Evolutionary conservation across 1,284 basidiomycete species (phyloP).

Genomic region (Ceratobasidium sp.): DNA sequence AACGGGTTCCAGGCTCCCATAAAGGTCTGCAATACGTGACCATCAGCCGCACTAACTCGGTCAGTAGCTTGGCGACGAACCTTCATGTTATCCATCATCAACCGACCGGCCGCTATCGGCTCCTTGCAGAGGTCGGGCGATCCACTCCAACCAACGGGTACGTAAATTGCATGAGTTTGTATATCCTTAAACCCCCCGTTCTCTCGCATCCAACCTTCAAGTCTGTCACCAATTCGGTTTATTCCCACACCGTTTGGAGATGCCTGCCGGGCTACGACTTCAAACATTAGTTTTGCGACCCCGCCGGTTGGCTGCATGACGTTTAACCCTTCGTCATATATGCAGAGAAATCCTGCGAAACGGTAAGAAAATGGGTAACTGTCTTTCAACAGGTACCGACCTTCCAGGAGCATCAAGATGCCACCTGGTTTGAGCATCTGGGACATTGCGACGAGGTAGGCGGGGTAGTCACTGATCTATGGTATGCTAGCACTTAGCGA

Average conservation of each 20-base stretch:
- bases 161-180: neutral
- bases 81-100: conserved; percentile 34
- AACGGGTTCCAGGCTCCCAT: conserved; percentile 24
- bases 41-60: conserved; percentile 10
- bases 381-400: neutral
- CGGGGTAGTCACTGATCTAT: conserved; percentile 10
- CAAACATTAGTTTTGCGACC: conserved; percentile 18
- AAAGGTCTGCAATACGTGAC: neutral
- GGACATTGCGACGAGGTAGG: conserved; percentile 3
- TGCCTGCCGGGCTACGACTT: conserved; percentile 3
- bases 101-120: conserved; percentile 24
- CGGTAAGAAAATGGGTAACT: neutral
- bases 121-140: conserved; percentile 25
- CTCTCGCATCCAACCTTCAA: conserved; percentile 12
- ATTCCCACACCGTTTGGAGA: neutral
- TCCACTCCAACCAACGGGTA: conserved; percentile 30
- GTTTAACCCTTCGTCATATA: conserved; percentile 25
- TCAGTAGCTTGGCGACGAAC: conserved; percentile 8
- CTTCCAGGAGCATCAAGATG: conserved; percentile 37
- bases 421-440: conserved; percentile 43
- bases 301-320: conserved; percentile 17
- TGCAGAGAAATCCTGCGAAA: neutral
- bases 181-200: neutral
- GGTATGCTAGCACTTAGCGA: neutral
- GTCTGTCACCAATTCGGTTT: neutral